phyloP scores from a whole-genome alignment of 805 yeast genomes.

The Starmerella apis region DNA sequence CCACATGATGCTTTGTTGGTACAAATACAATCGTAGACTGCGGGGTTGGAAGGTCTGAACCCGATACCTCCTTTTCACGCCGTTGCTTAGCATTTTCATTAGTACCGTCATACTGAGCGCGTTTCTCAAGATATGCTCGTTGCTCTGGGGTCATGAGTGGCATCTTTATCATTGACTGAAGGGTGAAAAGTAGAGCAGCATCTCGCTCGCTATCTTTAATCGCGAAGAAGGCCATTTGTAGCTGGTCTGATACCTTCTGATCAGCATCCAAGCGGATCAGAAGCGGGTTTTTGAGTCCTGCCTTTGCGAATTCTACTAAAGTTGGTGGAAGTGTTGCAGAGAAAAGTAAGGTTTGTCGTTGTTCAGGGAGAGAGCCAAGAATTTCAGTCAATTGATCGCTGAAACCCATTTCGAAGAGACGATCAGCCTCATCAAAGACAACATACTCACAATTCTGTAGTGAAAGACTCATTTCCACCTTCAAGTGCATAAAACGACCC shows the following conservation, averaged over 20 bases:
- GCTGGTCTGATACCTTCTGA: slow-evolving; percentile 74
- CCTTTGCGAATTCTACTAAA: slow-evolving; percentile 92
- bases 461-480: slow-evolving; percentile 88
- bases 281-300: slow-evolving; percentile 87
- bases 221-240: slow-evolving; percentile 80
- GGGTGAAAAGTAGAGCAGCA: slow-evolving; percentile 63
- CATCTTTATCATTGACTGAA: slow-evolving; percentile 75
- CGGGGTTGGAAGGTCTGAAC: slow-evolving; percentile 73
- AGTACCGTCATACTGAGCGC: slow-evolving; percentile 45
- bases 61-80: slow-evolving; percentile 58
- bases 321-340: slow-evolving; percentile 92
- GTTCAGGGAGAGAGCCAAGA: slow-evolving; percentile 67
- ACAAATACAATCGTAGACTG: slow-evolving; percentile 86
- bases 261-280: slow-evolving; percentile 90
- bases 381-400: slow-evolving; percentile 87
- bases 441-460: slow-evolving; percentile 75
- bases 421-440: slow-evolving; percentile 95
- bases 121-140: slow-evolving; percentile 41
- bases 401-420: slow-evolving; percentile 92
- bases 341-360: slow-evolving; percentile 78
- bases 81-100: slow-evolving; percentile 30
- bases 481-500: slow-evolving; percentile 90
- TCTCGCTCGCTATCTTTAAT: slow-evolving; percentile 81
- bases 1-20: slow-evolving; percentile 97
- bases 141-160: slow-evolving; percentile 72